A percentile compares a stretch with the other conserved stretches of the same genome.
These are phyloP conservation scores for Cladosporium sp. DNA, from an alignment of 2,329 filamentous ascomycete species.

Conservation along the genomic window DNA sequence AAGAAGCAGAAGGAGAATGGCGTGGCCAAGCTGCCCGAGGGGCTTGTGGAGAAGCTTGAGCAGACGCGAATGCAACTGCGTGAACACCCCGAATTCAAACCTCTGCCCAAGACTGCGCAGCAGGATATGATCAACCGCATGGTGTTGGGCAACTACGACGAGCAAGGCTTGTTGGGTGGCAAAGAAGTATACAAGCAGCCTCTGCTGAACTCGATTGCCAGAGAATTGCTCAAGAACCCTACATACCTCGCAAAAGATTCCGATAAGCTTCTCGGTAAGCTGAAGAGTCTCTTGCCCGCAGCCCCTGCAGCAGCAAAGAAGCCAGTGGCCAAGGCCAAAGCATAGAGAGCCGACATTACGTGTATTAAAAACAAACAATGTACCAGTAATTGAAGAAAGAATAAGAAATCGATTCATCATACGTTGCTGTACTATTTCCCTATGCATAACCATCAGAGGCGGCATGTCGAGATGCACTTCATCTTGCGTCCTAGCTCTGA, in stretches of 20 bases:
- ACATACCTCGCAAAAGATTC: slow-evolving; percentile 27
- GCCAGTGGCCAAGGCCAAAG: background rate
- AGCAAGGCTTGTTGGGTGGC: slow-evolving; percentile 15
- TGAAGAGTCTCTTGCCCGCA: slow-evolving; percentile 20
- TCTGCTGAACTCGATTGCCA: slow-evolving; percentile 20
- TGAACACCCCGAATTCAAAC: slow-evolving; percentile 4
- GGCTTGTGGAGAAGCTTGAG: slow-evolving; percentile 9
- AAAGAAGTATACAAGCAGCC: slow-evolving; percentile 18
- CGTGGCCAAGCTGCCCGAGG: background rate
- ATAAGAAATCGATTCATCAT: slow-evolving; percentile 10
- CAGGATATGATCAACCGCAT: slow-evolving; percentile 20
- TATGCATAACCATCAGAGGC: slow-evolving; percentile 13
- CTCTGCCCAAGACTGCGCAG: slow-evolving; percentile 13
- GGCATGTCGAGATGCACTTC: slow-evolving; percentile 18
- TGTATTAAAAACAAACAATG: slow-evolving; percentile 3
- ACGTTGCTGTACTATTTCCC: slow-evolving; percentile 11
- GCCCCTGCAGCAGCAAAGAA: background rate
- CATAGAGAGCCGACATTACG: background rate
- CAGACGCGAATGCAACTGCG: slow-evolving; percentile 8
- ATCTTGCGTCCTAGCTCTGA: background rate
- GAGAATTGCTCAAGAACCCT: slow-evolving; percentile 20
- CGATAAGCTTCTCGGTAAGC: slow-evolving; percentile 30
- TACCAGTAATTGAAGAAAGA: background rate
- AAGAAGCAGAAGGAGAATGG: slow-evolving; percentile 9
- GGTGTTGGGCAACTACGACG: slow-evolving; percentile 24